phyloP scores from a whole-genome alignment of 441 rosid species.

The Aleurites moluccanus region DNA sequence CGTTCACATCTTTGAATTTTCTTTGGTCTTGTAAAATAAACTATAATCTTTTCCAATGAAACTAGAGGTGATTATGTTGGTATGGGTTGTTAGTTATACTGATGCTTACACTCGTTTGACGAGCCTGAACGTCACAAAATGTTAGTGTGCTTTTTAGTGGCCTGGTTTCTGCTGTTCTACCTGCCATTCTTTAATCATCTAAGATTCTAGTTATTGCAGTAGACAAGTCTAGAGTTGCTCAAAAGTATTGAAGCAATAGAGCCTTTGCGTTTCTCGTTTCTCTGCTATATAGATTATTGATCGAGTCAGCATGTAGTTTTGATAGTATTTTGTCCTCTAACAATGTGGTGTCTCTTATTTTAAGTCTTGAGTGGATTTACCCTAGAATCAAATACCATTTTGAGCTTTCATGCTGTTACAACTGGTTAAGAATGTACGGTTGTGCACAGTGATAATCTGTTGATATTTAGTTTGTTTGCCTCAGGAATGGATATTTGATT shows the following conservation, averaged over 20 bases:
- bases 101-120: not conserved
- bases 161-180: too few species aligned
- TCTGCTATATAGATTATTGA: not conserved
- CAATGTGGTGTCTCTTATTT: not conserved
- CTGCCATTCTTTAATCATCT: not conserved
- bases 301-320: not conserved
- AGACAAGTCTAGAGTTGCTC: not conserved
- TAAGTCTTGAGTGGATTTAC: not conserved
- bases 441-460: conserved; percentile 6
- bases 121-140: conserved; percentile 1
- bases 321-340: not conserved
- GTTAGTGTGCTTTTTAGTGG: not conserved
- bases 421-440: conserved; percentile 4
- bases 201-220: conserved; percentile 3
- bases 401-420: conserved; percentile 4
- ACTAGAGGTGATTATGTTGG: not conserved
- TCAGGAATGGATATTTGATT: conserved; percentile 86
- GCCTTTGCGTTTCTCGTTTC: not conserved
- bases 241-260: not conserved
- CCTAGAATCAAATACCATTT: not conserved
- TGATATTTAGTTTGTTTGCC: conserved; percentile 15
- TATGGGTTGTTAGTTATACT: not conserved
- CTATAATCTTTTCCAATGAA: not conserved
- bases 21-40: not conserved
- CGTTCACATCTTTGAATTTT: not conserved